These are phyloP conservation scores for Craterostigma plantagineum DNA, from an alignment of 257 asterid species.

Conservation along the genomic window DNA sequence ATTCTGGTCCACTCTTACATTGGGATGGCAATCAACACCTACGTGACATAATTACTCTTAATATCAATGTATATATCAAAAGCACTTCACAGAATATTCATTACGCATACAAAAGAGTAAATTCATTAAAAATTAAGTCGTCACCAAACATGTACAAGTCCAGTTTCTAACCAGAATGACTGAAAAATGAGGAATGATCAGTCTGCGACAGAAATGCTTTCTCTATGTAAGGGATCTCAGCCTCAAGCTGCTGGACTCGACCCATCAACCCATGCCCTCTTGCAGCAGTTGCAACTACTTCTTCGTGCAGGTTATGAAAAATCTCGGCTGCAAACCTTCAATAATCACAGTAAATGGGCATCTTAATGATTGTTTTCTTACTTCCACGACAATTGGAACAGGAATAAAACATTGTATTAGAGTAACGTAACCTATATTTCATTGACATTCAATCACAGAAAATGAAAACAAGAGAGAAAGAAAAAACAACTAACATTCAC, in stretches of 20 bases:
- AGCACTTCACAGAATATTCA: too few relatives aligned
- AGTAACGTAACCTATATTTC: not conserved
- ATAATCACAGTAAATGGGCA: conserved; percentile 22
- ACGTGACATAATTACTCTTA: too few relatives aligned
- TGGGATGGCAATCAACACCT: conserved; percentile 92
- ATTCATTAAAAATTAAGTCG: too few relatives aligned
- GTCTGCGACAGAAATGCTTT: conserved; percentile 83
- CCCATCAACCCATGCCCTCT: conserved; percentile 64
- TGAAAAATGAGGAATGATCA: conserved; percentile 57
- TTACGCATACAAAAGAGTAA: too few relatives aligned
- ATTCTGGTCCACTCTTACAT: conserved; percentile 37
- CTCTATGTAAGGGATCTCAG: conserved; percentile 64
- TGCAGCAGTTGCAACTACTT: conserved; percentile 81
- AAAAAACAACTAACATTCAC: too few relatives aligned
- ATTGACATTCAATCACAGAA: too few relatives aligned
- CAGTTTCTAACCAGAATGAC: conserved; percentile 44
- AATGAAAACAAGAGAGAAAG: too few relatives aligned
- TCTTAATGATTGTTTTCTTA: not conserved
- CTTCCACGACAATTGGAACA: not conserved
- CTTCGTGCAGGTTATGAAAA: conserved; percentile 82
- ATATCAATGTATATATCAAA: not conserved
- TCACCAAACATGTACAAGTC: conserved; percentile 5
- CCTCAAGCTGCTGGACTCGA: conserved; percentile 88
- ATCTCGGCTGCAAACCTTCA: conserved; percentile 94
- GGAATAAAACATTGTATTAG: not conserved